Percentiles rank a stretch among this genome's conserved stretches.
Evolutionary conservation across 192 early-diverging fungal species (phyloP).

Genomic region (Entomortierella beljakovae): DNA sequence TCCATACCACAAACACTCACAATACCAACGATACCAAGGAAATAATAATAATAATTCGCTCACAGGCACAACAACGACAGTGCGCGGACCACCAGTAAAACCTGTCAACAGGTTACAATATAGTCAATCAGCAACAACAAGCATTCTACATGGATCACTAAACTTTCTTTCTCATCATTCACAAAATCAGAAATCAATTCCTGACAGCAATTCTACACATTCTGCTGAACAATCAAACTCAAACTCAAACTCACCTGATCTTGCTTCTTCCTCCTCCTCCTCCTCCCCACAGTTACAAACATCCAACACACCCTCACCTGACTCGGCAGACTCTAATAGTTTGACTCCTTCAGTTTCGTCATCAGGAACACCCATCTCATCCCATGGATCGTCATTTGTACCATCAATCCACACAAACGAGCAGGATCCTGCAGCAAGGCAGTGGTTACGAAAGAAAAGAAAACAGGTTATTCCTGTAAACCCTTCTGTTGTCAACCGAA

Average conservation of each 20-base stretch:
- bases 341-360: neutral
- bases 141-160: constrained; percentile 2
- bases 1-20: neutral
- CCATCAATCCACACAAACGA: neutral
- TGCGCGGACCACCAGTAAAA: constrained; percentile 5
- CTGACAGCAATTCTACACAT: neutral
- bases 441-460: constrained; percentile 31
- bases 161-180: constrained; percentile 5
- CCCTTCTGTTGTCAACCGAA: constrained; percentile 37
- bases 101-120: neutral
- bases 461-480: constrained; percentile 49
- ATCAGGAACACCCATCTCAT: constrained; percentile 5
- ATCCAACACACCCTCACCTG: neutral
- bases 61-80: constrained; percentile 3
- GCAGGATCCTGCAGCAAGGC: constrained; percentile 6
- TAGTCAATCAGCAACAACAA: neutral
- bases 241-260: too few species aligned
- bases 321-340: neutral
- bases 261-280: constrained; percentile 14
- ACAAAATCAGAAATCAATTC: constrained; percentile 7
- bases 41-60: neutral
- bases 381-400: constrained; percentile 2
- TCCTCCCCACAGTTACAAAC: constrained; percentile 26
- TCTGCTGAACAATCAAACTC: constrained; percentile 7
- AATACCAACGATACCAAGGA: constrained; percentile 1